These are phyloP conservation scores for Aspergillus mulundensis DNA, from an alignment of 495 filamentous ascomycete species.

Conservation along the genomic window DNA sequence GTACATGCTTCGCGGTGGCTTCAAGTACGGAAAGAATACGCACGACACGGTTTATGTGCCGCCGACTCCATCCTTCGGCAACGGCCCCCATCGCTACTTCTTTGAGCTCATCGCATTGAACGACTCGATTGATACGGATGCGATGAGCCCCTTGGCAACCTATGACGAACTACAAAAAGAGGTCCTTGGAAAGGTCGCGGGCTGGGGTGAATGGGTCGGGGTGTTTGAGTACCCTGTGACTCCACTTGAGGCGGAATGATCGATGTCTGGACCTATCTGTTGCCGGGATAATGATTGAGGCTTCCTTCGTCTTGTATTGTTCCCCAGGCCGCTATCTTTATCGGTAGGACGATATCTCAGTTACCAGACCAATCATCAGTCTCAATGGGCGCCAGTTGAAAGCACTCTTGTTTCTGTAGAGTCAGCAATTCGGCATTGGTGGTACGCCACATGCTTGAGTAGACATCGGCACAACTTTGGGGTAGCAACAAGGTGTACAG, in stretches of 20 bases:
- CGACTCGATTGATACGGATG: conserved; percentile 28
- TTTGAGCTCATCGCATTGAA: conserved; percentile 46
- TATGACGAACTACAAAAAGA: conserved; percentile 35
- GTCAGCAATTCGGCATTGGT: not conserved
- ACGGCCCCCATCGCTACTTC: conserved; percentile 50
- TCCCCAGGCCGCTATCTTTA: not conserved
- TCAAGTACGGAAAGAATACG: conserved; percentile 43
- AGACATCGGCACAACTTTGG: not conserved
- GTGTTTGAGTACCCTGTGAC: conserved; percentile 38
- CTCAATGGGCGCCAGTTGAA: not conserved
- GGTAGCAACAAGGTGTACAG: not conserved
- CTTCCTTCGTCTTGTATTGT: conserved; percentile 1
- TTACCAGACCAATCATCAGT: too few species aligned
- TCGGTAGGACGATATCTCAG: not conserved
- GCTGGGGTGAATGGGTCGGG: conserved; percentile 52
- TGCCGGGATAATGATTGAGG: not conserved
- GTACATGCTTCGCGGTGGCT: conserved; percentile 37
- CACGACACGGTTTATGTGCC: conserved; percentile 35
- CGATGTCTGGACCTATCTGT: not conserved
- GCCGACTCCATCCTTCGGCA: conserved; percentile 38
- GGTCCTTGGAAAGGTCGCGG: conserved; percentile 44
- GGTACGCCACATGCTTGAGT: not conserved
- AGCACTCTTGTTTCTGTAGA: not conserved
- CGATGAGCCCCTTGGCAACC: conserved; percentile 30
- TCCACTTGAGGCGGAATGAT: not conserved